Evolutionary conservation across 768 basidiomycete genomes (phyloP), one percentile per base, ranked within the genome.

Genomic region (Rossbeevera mucosa): DNA sequence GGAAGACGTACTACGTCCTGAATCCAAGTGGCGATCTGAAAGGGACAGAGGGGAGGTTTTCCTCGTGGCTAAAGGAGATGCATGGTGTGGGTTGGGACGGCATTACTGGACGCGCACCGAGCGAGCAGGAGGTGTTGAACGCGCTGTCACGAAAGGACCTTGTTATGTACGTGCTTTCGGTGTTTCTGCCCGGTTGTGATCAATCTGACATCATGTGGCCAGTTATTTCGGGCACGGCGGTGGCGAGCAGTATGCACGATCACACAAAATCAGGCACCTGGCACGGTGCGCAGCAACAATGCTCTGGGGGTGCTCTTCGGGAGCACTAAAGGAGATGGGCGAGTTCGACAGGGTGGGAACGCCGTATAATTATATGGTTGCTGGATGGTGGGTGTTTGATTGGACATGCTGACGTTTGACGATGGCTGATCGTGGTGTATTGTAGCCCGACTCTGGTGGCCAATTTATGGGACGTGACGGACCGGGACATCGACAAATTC

Each of bases 251-350:
- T 99, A 95, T 62, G 77, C 91, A 7, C 86, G 91, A 3, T 91
- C 93, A 2, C 86, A 90, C 66, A 88, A 86, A 61, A 82, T 99
- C 48, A 79, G 91, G 7, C 80, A 86, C 53, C 75, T 98, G 29
- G 79, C 80, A 1, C 76, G 78, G n/a, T 98, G 96, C 65, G 94
- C 96, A 7, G 86, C 87, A 13, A 88, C 90, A 1, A 94, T 98
- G 91, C 79, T 99, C 3, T 99, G 95, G 96, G 96, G 96, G 1
- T 99, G 96, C 74, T 99, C 96, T 0, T 97, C 94, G 0, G 96
- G 95, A 9, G 72, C 80, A 1, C 68, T 99, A 56, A 78, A 80
- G 50, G 91, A 95, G 44, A 91, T 91, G 83, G 96, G 96, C 4
- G 92, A 96, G 58, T 94, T 94, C 61, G 96, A 98, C 63, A 78